phyloP scores from a whole-genome alignment of 1,284 basidiomycete species.

The Xanthoconium separans region DNA sequence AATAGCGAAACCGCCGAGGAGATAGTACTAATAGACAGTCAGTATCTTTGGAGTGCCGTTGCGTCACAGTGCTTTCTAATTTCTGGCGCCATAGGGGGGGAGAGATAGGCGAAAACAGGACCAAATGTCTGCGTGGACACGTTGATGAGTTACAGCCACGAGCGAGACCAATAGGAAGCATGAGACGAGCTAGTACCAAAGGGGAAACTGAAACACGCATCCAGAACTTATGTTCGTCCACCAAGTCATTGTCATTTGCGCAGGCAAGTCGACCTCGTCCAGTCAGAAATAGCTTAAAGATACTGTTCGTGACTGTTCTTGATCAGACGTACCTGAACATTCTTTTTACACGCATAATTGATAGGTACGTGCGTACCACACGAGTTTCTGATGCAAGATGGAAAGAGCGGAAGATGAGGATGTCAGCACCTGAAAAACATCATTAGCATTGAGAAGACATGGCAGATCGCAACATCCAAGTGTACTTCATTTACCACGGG shows the following conservation, averaged over 20 bases:
- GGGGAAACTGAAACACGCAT: too few relatives aligned
- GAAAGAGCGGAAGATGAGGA: conserved; percentile 41
- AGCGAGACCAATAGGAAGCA: too few relatives aligned
- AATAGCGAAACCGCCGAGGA: conserved; percentile 60
- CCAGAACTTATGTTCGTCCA: too few relatives aligned
- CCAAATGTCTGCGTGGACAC: too few relatives aligned
- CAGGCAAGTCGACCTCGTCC: too few relatives aligned
- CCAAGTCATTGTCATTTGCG: too few relatives aligned
- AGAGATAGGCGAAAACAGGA: too few relatives aligned
- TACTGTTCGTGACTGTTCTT: not conserved
- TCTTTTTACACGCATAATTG: conserved; percentile 57
- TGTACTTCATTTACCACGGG: conserved; percentile 42
- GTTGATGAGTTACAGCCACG: too few relatives aligned
- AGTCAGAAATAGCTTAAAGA: not conserved
- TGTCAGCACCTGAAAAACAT: conserved; percentile 49
- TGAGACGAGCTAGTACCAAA: too few relatives aligned
- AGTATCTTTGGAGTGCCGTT: conserved; percentile 43
- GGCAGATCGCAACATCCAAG: conserved; percentile 37
- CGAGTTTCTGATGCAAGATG: conserved; percentile 45
- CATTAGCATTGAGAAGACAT: not conserved
- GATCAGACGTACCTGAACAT: conserved; percentile 47
- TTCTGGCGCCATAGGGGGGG: too few relatives aligned
- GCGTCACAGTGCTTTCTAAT: too few relatives aligned
- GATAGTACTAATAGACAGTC: conserved; percentile 33
- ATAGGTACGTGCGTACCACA: conserved; percentile 63